Base-by-base conservation (phyloP, 1,284 basidiomycete species). In the Tylopilus sp. region DNA sequence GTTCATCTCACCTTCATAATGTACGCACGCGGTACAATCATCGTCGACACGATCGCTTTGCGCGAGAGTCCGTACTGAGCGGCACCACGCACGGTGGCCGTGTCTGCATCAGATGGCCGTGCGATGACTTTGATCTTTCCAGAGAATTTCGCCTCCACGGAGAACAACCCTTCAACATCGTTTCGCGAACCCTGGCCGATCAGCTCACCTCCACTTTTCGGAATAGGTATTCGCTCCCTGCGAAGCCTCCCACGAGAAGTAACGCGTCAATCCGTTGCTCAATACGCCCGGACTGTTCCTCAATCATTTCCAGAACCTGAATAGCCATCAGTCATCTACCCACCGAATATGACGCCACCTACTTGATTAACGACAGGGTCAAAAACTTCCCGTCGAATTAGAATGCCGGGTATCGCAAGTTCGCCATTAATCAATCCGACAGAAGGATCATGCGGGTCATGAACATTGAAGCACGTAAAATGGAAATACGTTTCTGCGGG, bases 241-340 rank as follows among this genome's bases (percentile, higher is more conserved):
- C 91, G 78, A 95, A 95, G 61, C 94, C 94, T 79, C 94, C 93
- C 72, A 95, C 94, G 71, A 95, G 87, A 69, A 95, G 86, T 47
- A 95, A 80, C 22, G 92, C 92, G 81, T 95, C 88, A 72, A 94
- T 87, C 49, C 81, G 83, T 72, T 90, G 89, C 71, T 90, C 85
- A 58, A 90, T 84, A 72, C 83, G 86, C 68, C 80, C 81, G 51
- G 89, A 82, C 78, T 95, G 93, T 32, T 90, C 88, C 70, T 94
- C 90, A 71, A 95, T 88, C 71, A 95, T 84, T 26, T 87, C 84
- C 38, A 95, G 78, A 32, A 94, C 93, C 89, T 94, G 74, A 57
- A 63, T 55, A 59, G 58, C 36, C 24, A 24, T 67, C 54, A 71
- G 63, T 61, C 36, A 61, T 68, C 65, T 53, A 52, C 68, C 58